Evolutionary conservation across 2,329 filamentous ascomycete species (phyloP), one percentile per base, ranked within the genome.

Genomic region (Grosmannia clavigera): DNA sequence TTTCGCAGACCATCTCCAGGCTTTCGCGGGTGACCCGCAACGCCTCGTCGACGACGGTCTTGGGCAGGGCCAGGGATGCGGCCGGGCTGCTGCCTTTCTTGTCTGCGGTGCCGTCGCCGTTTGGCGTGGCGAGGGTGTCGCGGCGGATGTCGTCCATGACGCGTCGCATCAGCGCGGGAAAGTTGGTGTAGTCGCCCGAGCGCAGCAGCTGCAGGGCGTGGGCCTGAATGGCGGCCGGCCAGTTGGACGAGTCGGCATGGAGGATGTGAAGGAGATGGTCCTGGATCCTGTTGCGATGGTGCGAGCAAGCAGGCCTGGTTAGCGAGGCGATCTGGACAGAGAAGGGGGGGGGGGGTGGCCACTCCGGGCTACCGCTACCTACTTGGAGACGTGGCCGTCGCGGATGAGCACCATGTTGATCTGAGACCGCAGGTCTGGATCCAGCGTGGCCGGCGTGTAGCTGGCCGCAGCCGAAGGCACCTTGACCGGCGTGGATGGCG

Each of bases 211-310:
- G 65, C 40, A 85, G 77, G 48, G 83, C 83, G 70, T 85, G 82
- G 59, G 73, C 71, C 66, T 85, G 81, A 63, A 86, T 74, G 56
- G 73, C 67, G 12, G 83, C 83, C 2, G 83, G 82, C 83, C 83
- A 86, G 75, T 86, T 83, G 64, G 78, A 73, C 5, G 74, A 70
- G 71, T 84, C 75, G 56, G 82, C 74, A 70, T 86, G 75, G 58
- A 86, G 80, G 62, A 79, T 71, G 72, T 86, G 82, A 51, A 85
- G 79, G 68, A 86, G 78, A 52, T 78, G 73, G 61, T 86, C 82
- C 75, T 86, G 82, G 66, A 86, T 86, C 65, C 83, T 85, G 67
- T 5, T 14, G 16, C 31, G 57, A 58, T 31, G 7, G 35, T 14
- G 35, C 38, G 9, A 5, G 38, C 14, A 56, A 35, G 4, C 19